phyloP scores from a whole-genome alignment of 2,329 filamentous ascomycete species.

The Bimuria novae-zelandiae region DNA sequence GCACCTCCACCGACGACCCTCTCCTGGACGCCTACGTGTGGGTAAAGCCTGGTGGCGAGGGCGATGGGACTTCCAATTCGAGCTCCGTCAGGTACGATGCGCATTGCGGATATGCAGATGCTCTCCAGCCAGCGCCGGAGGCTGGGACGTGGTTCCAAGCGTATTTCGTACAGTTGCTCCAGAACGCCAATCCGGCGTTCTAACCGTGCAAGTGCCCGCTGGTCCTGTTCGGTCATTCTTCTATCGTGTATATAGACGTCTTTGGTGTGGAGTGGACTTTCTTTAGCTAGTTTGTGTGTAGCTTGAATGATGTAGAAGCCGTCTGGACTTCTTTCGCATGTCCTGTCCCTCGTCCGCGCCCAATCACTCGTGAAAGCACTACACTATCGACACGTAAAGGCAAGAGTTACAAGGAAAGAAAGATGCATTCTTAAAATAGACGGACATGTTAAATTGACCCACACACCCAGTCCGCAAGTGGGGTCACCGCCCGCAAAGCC shows the following conservation, averaged over 20 bases:
- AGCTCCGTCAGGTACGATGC: conserved; percentile 56
- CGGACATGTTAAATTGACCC: neutral
- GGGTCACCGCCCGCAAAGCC: neutral
- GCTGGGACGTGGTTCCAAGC: conserved; percentile 68
- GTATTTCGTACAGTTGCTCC: conserved; percentile 36
- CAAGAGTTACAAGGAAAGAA: too few relatives aligned
- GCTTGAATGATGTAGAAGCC: too few relatives aligned
- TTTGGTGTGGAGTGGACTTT: too few relatives aligned
- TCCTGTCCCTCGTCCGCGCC: too few relatives aligned
- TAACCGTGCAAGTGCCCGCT: too few relatives aligned
- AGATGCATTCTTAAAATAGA: neutral
- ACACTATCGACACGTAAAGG: too few relatives aligned
- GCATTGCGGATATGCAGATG: conserved; percentile 58
- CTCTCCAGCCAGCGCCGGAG: conserved; percentile 67
- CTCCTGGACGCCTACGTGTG: conserved; percentile 70
- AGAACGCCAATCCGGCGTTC: conserved; percentile 34
- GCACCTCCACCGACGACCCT: conserved; percentile 62
- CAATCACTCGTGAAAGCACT: too few relatives aligned
- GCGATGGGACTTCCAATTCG: conserved; percentile 49
- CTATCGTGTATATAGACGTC: neutral
- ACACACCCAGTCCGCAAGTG: neutral
- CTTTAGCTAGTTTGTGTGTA: too few relatives aligned
- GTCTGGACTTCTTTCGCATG: too few relatives aligned
- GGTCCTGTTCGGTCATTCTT: too few relatives aligned
- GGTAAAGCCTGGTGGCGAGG: conserved; percentile 67